Percentiles rank a stretch among this genome's conserved stretches.
phyloP scores from a whole-genome alignment of 805 yeast genomes.

The Spathaspora gorwiae region DNA sequence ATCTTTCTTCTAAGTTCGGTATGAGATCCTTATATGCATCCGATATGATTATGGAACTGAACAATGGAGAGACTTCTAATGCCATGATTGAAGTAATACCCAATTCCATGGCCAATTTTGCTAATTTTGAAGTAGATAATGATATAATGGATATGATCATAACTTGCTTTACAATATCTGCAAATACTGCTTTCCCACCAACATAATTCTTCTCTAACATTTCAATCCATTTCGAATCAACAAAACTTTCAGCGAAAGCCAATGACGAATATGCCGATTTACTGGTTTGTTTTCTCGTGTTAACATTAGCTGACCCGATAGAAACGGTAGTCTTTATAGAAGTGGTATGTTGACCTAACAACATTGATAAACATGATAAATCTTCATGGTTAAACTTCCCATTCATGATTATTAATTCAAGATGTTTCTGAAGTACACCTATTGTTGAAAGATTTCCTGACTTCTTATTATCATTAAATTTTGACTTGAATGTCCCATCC shows the following conservation, averaged over 20 bases:
- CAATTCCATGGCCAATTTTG: conserved; percentile 40
- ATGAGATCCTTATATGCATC: conserved; percentile 39
- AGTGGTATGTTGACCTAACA: conserved; percentile 42
- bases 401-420: conserved; percentile 44
- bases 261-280: conserved; percentile 20
- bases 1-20: conserved; percentile 50
- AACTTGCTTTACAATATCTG: conserved; percentile 42
- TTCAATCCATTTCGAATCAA: conserved; percentile 54
- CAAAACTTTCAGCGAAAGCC: conserved; percentile 51
- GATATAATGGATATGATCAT: conserved; percentile 52
- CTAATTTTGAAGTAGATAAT: conserved; percentile 39
- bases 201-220: conserved; percentile 53
- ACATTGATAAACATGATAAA: conserved; percentile 38
- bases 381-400: conserved; percentile 45
- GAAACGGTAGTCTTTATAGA: conserved; percentile 21
- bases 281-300: conserved; percentile 1
- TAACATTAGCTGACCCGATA: conserved; percentile 7
- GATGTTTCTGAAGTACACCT: conserved; percentile 46
- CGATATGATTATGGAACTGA: conserved; percentile 51
- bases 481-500: conserved; percentile 49
- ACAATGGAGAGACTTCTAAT: conserved; percentile 48
- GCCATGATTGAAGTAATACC: conserved; percentile 40
- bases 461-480: conserved; percentile 43
- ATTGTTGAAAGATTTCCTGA: conserved; percentile 47
- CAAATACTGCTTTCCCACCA: conserved; percentile 51